Conservation (phyloP, 2,329 filamentous ascomycete genomes). For the Calonectria multiphialidica region DNA sequence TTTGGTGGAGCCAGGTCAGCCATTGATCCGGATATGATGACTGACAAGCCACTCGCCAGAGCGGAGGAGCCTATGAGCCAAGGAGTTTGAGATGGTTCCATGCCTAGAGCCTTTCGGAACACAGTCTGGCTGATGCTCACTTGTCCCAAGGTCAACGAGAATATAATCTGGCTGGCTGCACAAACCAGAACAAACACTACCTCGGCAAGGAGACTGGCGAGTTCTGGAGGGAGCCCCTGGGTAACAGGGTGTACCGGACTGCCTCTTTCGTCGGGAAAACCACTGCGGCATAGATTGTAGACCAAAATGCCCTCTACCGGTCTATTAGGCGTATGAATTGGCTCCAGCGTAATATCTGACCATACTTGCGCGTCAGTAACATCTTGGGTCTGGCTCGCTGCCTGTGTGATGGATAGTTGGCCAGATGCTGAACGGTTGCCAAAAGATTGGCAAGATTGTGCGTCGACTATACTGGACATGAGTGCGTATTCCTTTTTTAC, state of each 20-base stretch:
- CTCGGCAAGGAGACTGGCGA: neutral
- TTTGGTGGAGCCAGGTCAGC: neutral
- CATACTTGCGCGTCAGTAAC: no score
- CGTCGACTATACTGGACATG: no score
- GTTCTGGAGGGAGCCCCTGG: neutral
- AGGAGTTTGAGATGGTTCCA: neutral
- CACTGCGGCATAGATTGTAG: no score
- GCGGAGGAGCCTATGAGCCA: neutral
- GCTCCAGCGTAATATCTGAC: no score
- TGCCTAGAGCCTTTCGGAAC: neutral
- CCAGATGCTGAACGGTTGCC: no score
- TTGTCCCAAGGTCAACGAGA: neutral
- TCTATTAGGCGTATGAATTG: no score
- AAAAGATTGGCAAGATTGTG: no score
- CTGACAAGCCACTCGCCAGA: neutral
- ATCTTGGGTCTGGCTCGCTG: no score
- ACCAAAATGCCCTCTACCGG: no score
- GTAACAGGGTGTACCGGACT: neutral
- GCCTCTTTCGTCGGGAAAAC: neutral
- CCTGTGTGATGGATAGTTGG: no score
- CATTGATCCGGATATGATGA: neutral
- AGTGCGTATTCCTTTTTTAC: no score
- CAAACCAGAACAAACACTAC: neutral
- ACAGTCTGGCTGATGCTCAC: neutral
- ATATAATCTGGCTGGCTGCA: neutral